A percentile compares a stretch with the other conserved stretches of the same genome.
phyloP scores from a whole-genome alignment of 306 rosid genomes.

The Fragaria iinumae region DNA sequence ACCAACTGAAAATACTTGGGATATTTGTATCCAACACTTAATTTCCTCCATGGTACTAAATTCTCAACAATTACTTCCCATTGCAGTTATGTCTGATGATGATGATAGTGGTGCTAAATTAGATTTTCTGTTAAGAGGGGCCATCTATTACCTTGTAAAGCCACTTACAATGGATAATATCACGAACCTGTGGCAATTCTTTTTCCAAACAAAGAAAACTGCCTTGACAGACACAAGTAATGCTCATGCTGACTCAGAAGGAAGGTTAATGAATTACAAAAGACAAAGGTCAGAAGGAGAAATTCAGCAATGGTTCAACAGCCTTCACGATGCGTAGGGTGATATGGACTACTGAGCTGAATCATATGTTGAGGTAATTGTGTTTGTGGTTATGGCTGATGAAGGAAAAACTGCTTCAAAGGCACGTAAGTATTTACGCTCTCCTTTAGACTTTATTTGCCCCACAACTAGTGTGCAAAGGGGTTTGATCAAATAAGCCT shows the following conservation, averaged over 20 bases:
- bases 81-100: conserved; percentile 44
- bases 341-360: conserved; percentile 32
- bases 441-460: no score
- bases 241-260: background rate
- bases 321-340: conserved; percentile 28
- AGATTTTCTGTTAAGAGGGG: conserved; percentile 35
- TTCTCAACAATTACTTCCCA: background rate
- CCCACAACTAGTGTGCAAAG: no score
- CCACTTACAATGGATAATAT: conserved; percentile 26
- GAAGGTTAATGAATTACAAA: background rate
- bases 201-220: conserved; percentile 9
- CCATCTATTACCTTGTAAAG: conserved; percentile 22
- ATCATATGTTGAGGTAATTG: no score
- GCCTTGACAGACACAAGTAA: no score
- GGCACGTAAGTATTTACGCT: no score
- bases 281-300: conserved; percentile 13
- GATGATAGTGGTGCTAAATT: conserved; percentile 10
- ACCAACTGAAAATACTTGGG: background rate
- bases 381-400: no score
- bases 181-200: conserved; percentile 38
- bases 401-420: no score
- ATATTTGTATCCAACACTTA: background rate
- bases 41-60: background rate
- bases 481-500: no score
- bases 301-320: background rate